Evolutionary conservation across 1,139 yeast genomes (phyloP).

Genomic region (Sugiyamaella novakii): DNA sequence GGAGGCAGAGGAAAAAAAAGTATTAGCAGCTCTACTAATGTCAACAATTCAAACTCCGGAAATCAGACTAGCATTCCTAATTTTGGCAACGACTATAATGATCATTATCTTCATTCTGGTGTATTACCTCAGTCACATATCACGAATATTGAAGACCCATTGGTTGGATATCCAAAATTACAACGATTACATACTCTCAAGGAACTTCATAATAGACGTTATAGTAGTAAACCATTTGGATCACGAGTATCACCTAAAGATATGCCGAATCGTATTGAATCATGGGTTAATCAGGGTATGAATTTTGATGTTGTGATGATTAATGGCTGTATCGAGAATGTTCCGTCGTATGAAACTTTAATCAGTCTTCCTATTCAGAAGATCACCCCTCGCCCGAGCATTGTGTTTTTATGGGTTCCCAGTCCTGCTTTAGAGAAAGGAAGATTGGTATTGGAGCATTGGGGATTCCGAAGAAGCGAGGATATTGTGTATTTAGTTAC

Average conservation of each 20-base stretch:
- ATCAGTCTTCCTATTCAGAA: constrained; percentile 67
- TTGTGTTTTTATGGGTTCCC: constrained; percentile 84
- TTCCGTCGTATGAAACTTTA: constrained; percentile 55
- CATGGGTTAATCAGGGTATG: constrained; percentile 63
- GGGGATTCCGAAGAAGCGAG: constrained; percentile 83
- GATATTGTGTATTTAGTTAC: constrained; percentile 65
- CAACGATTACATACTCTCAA: constrained; percentile 68
- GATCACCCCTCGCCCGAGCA: constrained; percentile 82
- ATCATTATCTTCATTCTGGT: constrained; percentile 65
- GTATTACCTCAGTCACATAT: constrained; percentile 63
- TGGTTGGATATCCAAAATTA: constrained; percentile 84
- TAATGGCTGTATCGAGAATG: constrained; percentile 75
- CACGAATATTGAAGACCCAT: constrained; percentile 63
- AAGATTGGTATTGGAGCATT: constrained; percentile 56
- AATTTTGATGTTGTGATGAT: constrained; percentile 90
- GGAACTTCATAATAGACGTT: constrained; percentile 49
- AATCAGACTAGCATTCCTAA: constrained; percentile 24
- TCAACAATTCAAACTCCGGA: not conserved
- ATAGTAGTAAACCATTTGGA: constrained; percentile 69
- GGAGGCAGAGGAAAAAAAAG: not conserved
- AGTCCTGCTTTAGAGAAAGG: constrained; percentile 59
- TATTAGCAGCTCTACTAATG: not conserved
- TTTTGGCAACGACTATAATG: constrained; percentile 67
- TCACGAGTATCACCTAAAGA: constrained; percentile 54
- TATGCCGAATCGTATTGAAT: constrained; percentile 52